phyloP scores from a whole-genome alignment of 2,329 filamentous ascomycete genomes.

The Colletotrichum somersetense region DNA sequence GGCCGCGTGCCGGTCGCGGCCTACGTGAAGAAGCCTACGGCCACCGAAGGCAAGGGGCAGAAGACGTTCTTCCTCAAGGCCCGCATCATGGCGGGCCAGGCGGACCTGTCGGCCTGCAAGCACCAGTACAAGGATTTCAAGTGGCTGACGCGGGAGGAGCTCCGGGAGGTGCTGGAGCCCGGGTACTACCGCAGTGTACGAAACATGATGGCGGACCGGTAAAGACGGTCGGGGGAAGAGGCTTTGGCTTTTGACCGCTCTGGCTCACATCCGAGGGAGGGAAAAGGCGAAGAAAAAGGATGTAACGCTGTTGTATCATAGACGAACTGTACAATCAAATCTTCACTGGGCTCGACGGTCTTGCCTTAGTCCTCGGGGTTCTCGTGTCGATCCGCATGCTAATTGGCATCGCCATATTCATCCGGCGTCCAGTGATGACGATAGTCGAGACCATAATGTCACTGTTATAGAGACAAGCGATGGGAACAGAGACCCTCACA shows the following conservation, averaged over 20 bases:
- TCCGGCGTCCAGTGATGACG: neutral
- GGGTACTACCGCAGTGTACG: constrained; percentile 81
- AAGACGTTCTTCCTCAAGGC: constrained; percentile 98
- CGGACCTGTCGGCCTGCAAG: constrained; percentile 78
- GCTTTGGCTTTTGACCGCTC: neutral
- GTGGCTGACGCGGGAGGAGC: constrained; percentile 93
- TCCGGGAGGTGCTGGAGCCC: constrained; percentile 73
- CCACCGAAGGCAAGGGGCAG: constrained; percentile 69
- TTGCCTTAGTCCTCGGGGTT: too few species aligned
- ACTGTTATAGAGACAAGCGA: neutral
- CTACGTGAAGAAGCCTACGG: constrained; percentile 68
- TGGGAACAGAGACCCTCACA: neutral
- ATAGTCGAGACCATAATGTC: too few species aligned
- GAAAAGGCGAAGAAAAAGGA: constrained; percentile 42
- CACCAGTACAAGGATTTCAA: constrained; percentile 85
- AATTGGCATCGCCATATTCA: neutral
- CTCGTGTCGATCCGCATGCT: neutral
- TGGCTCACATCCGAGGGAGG: neutral
- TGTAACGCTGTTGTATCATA: constrained; percentile 54
- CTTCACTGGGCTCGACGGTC: constrained; percentile 26
- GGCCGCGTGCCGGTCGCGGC: constrained; percentile 91
- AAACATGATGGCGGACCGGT: constrained; percentile 88
- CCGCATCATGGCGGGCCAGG: constrained; percentile 97
- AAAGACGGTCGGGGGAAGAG: constrained; percentile 43
- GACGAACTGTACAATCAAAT: constrained; percentile 48